Conservation (phyloP, 2,329 filamentous ascomycete genomes). For the Microdochium nivale region DNA sequence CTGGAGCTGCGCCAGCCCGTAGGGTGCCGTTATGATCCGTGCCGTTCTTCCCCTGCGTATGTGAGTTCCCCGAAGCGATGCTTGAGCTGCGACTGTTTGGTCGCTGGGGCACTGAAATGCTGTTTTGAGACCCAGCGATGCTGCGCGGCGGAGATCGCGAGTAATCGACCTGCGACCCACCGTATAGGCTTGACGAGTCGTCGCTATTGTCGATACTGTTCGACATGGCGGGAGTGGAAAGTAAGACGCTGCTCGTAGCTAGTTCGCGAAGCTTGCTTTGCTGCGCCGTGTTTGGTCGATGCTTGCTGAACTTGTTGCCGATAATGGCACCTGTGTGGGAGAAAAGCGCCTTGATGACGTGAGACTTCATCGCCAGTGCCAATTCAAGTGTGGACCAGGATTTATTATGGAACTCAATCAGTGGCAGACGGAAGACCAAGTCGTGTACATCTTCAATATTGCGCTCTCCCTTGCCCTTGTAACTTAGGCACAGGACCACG, state of each 20-base stretch:
- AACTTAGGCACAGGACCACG: conserved; percentile 89
- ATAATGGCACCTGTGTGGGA: conserved; percentile 94
- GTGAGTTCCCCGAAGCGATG: conserved; percentile 34
- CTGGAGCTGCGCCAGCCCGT: conserved; percentile 17
- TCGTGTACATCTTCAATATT: conserved; percentile 97
- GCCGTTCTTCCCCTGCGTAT: neutral
- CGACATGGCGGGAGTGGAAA: conserved; percentile 30
- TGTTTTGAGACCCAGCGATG: conserved; percentile 38
- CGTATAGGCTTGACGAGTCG: conserved; percentile 47
- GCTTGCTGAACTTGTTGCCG: conserved; percentile 90
- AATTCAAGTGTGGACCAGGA: conserved; percentile 98
- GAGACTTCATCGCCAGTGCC: conserved; percentile 85
- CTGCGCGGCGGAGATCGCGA: conserved; percentile 50
- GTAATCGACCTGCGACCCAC: conserved; percentile 45
- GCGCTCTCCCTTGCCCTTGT: conserved; percentile 91
- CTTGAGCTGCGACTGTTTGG: conserved; percentile 45
- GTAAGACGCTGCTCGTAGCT: conserved; percentile 67
- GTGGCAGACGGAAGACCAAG: conserved; percentile 91
- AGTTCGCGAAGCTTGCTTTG: conserved; percentile 74
- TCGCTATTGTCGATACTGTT: conserved; percentile 43
- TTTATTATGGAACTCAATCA: conserved; percentile 95
- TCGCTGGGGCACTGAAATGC: conserved; percentile 31
- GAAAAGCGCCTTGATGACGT: conserved; percentile 87
- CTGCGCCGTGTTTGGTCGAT: conserved; percentile 73
- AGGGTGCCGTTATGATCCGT: conserved; percentile 8